phyloP scores from a whole-genome alignment of 345 rosid genomes.

The Psidium guajava region DNA sequence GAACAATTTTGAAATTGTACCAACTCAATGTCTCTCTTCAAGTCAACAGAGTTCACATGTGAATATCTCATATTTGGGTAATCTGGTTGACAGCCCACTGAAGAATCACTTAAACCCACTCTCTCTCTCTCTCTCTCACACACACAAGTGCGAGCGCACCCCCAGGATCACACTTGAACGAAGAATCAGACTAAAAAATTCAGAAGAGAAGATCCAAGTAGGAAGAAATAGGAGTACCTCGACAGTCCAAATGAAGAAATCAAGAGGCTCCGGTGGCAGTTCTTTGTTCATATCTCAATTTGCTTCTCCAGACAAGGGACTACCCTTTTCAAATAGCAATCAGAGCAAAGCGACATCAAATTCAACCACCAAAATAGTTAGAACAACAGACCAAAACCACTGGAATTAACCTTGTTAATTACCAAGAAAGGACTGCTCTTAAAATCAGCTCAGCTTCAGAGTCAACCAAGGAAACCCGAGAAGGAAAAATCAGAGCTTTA shows the following conservation, averaged over 20 bases:
- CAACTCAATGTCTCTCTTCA: neutral
- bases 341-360: neutral
- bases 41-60: neutral
- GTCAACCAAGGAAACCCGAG: neutral
- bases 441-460: neutral
- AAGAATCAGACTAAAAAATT: neutral
- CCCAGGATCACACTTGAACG: neutral
- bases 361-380: neutral
- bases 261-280: constrained; percentile 87
- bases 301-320: neutral
- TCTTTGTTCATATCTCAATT: constrained; percentile 55
- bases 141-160: neutral
- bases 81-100: neutral
- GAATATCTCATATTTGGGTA: neutral
- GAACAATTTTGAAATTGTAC: neutral
- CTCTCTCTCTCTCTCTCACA: too few species aligned
- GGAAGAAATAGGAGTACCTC: constrained; percentile 40
- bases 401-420: neutral
- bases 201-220: neutral
- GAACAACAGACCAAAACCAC: neutral
- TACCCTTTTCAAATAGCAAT: neutral
- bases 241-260: constrained; percentile 99
- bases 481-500: neutral
- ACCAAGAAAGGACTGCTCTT: neutral
- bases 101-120: neutral